Evolutionary conservation across 2,329 filamentous ascomycete genomes (phyloP), one percentile per base, ranked within the genome.

Genomic region (Fusarium concolor): DNA sequence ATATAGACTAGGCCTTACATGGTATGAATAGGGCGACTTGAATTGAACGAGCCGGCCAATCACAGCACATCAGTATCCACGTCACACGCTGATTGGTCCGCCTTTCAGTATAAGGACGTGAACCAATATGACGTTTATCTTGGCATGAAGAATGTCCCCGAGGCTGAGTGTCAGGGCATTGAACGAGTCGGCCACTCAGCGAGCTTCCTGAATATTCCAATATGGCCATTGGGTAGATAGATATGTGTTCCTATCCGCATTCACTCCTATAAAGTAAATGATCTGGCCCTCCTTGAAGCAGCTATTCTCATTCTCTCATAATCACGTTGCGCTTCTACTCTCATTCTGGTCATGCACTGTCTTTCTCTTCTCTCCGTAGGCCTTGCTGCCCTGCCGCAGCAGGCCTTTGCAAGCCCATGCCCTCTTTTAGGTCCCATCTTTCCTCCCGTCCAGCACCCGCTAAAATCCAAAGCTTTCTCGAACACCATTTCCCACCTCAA

Each of bases 361-460:
- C 6, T 3, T 20, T 9, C 38, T 10, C 10, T 14, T 6, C 38
- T 55, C 4, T 14, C 38, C 9, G 10, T 57, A 5, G 10, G 29
- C 6, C 24, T 57, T 5, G 35, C 28, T n/a, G 6, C 9, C 18
- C 10, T 43, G 2, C 49, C 20, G 11, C 42, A 28, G 10, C 33
- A 47, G 22, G n/a, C 12, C 15, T 5, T 42, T 18, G 6, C 56
- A 31, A 6, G 11, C 2, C 31, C 31, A n/a, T 59, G 56, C 10
- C 53, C 56, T 42, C 42, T 58, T 14, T 15, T 59, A 3, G 42
- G 56, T 14, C 10, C 56, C 10, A n/a, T 59, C 10, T 57, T 57
- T 14, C 56, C 56, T 3, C 52, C 52, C 1, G 35, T 15, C 17
- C 10, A 42, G 2, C 42, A 42, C 10, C 42, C 12, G 1, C 28